Evolutionary conservation across 345 rosid species (phyloP).

Genomic region (Corchorus olitorius): DNA sequence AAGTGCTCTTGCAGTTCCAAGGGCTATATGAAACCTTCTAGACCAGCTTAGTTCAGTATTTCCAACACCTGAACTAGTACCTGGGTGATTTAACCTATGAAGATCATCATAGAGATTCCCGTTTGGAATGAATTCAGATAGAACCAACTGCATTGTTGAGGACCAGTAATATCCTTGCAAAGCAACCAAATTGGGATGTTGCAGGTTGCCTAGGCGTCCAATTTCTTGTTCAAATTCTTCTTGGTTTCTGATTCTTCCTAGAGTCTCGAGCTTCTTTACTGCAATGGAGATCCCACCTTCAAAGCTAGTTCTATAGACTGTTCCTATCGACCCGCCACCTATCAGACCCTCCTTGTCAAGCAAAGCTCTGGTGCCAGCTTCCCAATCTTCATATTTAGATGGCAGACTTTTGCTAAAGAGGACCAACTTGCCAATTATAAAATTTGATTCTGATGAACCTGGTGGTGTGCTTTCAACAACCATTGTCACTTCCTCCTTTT

Average conservation of each 20-base stretch:
- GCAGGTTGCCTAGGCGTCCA: constrained; percentile 71
- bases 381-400: constrained; percentile 96
- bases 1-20: constrained; percentile 85
- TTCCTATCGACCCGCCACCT: constrained; percentile 87
- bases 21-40: constrained; percentile 83
- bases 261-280: constrained; percentile 86
- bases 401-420: constrained; percentile 93
- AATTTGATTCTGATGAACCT: constrained; percentile 67
- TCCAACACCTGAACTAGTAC: constrained; percentile 68
- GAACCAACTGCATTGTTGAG: constrained; percentile 71
- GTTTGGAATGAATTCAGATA: constrained; percentile 69
- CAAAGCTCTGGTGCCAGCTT: constrained; percentile 85
- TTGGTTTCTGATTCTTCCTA: constrained; percentile 85
- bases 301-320: constrained; percentile 75
- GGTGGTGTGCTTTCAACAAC: constrained; percentile 76
- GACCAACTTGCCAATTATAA: constrained; percentile 87
- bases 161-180: constrained; percentile 96
- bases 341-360: constrained; percentile 86
- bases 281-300: constrained; percentile 93
- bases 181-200: constrained; percentile 71
- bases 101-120: constrained; percentile 85
- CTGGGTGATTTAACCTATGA: constrained; percentile 52
- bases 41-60: constrained; percentile 73
- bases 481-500: constrained; percentile 46
- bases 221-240: constrained; percentile 94